Evolutionary conservation across 2,329 filamentous ascomycete species (phyloP), one percentile per base, ranked within the genome.

Genomic region (Acrocalymma vagum): DNA sequence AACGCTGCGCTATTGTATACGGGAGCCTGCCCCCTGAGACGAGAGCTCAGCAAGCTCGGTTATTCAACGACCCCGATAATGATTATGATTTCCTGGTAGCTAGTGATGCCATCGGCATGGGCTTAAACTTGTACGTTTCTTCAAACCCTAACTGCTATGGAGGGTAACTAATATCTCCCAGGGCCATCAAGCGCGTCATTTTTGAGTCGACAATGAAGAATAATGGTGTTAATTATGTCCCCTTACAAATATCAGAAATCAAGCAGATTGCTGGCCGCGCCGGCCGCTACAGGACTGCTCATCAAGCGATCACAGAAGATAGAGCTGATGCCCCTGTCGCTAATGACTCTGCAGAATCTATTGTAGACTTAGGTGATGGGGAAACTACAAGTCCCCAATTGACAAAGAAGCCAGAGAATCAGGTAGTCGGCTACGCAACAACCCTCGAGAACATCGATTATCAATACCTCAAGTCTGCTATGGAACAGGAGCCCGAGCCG

Each of bases 101-200:
- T 7, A 96, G 90, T 57, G 91, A 96, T 71, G 94, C 94, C 30
- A 93, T 99, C 48, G 94, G 94, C 24, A 97, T 99, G 93, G 94
- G 95, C 1, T 75, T 99, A 15, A 99, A 99, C 62, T 72, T 99
- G 67, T 91, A 85, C 70, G 78, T 70, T 10, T 11, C 22, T 29
- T 20, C 13, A 6, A 5, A 27, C 13, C 27, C 20, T 10, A 13
- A 42, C n/a, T 38, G 10, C 11, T 20, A 9, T 9, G 7, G 4
- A 13, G 37, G 62, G 54, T 66, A 46, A 63, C 38, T 14, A 15
- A 18, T 11, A 29, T n/a, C n/a, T n/a, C n/a, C n/a, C 33, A 83
- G 80, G 69, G 84, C 80, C 52, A 90, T 96, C 65, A 94, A 91
- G 64, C 87, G 95, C 17, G 82, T 99, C 46, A 82, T 99, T 38